Evolutionary conservation across 257 asterid species (phyloP).

Genomic region (Mentha longifolia): DNA sequence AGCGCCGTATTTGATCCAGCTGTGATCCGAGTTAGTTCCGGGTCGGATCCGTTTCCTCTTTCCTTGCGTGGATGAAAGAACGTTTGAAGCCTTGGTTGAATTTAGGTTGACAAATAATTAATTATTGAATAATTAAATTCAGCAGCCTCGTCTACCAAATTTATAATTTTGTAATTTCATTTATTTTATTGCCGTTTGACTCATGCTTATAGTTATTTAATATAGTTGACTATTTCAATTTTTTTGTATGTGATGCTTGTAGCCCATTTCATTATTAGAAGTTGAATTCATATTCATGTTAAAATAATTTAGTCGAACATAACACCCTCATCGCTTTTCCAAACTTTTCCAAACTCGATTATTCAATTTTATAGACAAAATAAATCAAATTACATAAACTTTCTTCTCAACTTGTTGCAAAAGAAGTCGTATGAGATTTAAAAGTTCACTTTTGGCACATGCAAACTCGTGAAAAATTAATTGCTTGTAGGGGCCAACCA

Average conservation of each 20-base stretch:
- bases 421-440: not conserved
- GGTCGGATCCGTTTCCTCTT: not conserved
- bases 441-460: not conserved
- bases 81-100: not conserved
- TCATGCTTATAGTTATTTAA: too few species aligned
- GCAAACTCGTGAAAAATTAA: not conserved
- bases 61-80: not conserved
- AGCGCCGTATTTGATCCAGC: not conserved
- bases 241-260: too few species aligned
- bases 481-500: constrained; percentile 1
- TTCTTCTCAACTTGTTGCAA: not conserved
- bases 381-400: not conserved
- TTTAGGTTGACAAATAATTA: not conserved
- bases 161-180: too few species aligned
- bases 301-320: too few species aligned
- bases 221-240: too few species aligned
- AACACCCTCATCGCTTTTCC: not conserved
- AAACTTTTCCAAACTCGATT: not conserved
- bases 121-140: too few species aligned
- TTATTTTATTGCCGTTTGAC: too few species aligned
- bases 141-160: not conserved
- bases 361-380: not conserved
- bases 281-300: too few species aligned
- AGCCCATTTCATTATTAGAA: too few species aligned
- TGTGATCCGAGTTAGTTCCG: not conserved